Conservation (phyloP, 805 yeast genomes). For the Monosporozyma yasuniensis region DNA sequence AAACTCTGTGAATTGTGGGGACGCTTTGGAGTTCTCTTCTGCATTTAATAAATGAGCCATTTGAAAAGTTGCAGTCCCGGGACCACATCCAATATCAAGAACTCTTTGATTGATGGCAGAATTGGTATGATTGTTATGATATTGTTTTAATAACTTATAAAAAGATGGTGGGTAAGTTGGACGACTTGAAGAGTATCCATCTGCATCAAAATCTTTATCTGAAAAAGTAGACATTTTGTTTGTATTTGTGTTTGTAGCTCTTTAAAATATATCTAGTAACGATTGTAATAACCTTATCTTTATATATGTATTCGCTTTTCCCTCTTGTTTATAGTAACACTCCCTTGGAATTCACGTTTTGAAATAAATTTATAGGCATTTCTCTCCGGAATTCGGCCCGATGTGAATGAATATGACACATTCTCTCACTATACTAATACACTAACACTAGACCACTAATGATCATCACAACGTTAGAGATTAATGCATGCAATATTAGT, state of each 20-base stretch:
- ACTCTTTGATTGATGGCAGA: slow-evolving; percentile 31
- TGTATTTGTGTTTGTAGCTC: not conserved
- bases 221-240: slow-evolving; percentile 57
- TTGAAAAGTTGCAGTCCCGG: slow-evolving; percentile 63
- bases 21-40: not conserved
- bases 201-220: slow-evolving; percentile 41
- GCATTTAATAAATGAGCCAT: slow-evolving; percentile 6
- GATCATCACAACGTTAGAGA: too few species aligned
- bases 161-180: slow-evolving; percentile 57
- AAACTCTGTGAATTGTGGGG: slow-evolving; percentile 34
- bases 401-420: too few species aligned
- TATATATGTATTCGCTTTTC: not conserved
- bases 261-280: too few species aligned
- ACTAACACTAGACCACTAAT: too few species aligned
- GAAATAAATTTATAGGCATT: too few species aligned
- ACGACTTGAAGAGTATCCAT: slow-evolving; percentile 47
- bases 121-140: slow-evolving; percentile 30
- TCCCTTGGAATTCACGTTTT: too few species aligned
- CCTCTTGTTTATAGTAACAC: too few species aligned
- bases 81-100: slow-evolving; percentile 73
- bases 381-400: too few species aligned
- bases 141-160: slow-evolving; percentile 35
- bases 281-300: not conserved
- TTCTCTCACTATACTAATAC: too few species aligned
- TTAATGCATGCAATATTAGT: too few species aligned